Base-by-base conservation (phyloP, 2,329 filamentous ascomycete species). In the Fusarium tuaranense region DNA sequence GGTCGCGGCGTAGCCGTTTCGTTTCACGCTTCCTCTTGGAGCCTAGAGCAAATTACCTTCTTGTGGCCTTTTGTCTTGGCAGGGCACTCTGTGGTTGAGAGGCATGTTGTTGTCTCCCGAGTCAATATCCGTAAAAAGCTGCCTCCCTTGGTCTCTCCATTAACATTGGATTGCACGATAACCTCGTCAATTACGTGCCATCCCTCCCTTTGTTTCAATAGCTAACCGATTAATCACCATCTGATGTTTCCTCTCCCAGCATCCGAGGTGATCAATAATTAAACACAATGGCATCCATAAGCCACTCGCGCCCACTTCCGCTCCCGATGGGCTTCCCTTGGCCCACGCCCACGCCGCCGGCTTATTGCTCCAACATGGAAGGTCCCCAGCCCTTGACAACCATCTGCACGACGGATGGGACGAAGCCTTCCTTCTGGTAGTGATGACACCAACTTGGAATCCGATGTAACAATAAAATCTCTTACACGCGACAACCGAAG, bases 11-110 rank as follows among this genome's bases (percentile, higher is more conserved):
- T 69, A 69, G 59, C 74, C 76, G 76, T 78, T 78, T 78, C 66
- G 76, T 78, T 78, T 78, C 75, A 73, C 67, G 67, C 67, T 58
- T 67, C 71, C 69, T 59, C 57, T 76, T 75, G 32, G 14, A 71
- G 76, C 53, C 63, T 71, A 76, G 67, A 70, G 67, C 68, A 78
- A 75, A 78, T 78, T 78, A 53, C 73, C 25, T 44, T 63, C 68
- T 74, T 71, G 67, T 12, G 74, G 60, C 55, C 67, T 58, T 38
- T 38, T 65, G 65, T 62, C 70, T 63, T 66, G 53, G 65, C 71
- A 72, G 58, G 72, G 70, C 69, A 58, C 62, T 65, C 61, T 60
- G 59, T 62, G 67, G 46, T 44, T 30, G 46, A 38, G 39, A 38
- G 61, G 27, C 20, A 63, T 63, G n/a, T 20, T 27, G 27, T n/a